These are phyloP conservation scores for Talaromyces nanjingensis DNA, from an alignment of 495 filamentous ascomycete species.

Conservation along the genomic window DNA sequence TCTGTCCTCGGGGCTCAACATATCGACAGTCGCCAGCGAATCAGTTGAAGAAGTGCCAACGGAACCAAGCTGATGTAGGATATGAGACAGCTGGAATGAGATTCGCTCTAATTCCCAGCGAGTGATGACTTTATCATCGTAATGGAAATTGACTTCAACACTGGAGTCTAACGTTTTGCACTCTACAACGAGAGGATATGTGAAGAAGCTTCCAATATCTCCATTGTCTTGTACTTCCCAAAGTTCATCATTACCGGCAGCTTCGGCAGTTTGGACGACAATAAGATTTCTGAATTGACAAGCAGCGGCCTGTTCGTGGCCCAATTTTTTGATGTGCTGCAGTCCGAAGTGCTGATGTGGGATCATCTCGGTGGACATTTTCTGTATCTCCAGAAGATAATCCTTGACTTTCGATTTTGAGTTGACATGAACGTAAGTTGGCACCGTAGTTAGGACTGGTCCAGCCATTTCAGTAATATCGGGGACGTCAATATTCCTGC, in stretches of 20 bases:
- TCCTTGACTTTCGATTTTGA: slow-evolving; percentile 25
- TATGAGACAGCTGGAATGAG: slow-evolving; percentile 12
- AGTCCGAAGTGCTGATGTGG: slow-evolving; percentile 42
- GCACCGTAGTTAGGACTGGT: slow-evolving; percentile 47
- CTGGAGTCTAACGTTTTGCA: slow-evolving; percentile 27
- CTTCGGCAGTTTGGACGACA: slow-evolving; percentile 42
- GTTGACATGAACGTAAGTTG: slow-evolving; percentile 37
- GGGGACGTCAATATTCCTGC: slow-evolving; percentile 42
- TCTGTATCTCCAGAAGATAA: slow-evolving; percentile 36
- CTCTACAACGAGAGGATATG: slow-evolving; percentile 43
- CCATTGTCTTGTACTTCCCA: slow-evolving; percentile 41
- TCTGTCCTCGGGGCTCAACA: slow-evolving; percentile 14
- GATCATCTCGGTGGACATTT: slow-evolving; percentile 39
- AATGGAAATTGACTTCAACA: slow-evolving; percentile 26
- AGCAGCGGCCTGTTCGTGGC: slow-evolving; percentile 32
- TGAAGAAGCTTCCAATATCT: slow-evolving; percentile 39
- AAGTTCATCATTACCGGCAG: slow-evolving; percentile 23
- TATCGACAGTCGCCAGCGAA: slow-evolving; percentile 10
- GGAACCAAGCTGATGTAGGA: slow-evolving; percentile 12
- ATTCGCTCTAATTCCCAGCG: slow-evolving; percentile 24
- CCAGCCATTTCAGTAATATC: slow-evolving; percentile 45
- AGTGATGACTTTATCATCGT: slow-evolving; percentile 32
- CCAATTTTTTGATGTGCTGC: slow-evolving; percentile 34
- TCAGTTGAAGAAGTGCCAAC: slow-evolving; percentile 2
- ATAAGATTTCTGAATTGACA: slow-evolving; percentile 61